Evolutionary conservation across 1,284 basidiomycete species (phyloP), one percentile per base, ranked within the genome.

Genomic region (Tremellales sp.): DNA sequence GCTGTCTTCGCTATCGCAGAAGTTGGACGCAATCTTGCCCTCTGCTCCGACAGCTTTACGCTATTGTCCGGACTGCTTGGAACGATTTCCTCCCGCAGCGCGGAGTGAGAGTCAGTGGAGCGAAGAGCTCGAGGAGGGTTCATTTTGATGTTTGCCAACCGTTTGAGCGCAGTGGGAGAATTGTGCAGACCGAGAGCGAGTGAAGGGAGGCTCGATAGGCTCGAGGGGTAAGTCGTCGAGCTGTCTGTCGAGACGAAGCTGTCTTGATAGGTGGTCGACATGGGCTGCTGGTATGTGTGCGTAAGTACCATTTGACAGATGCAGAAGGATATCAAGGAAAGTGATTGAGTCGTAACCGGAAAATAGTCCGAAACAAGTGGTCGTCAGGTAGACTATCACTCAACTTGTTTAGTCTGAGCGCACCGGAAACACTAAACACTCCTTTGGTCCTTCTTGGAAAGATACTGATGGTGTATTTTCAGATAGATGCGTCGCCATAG

Each of bases 171-270:
- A 8, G 39, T n/a, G 5, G 50, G 53, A 19, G 50, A 49, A 29
- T 52, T 50, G n/a, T 46, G 44, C 18, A 55, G 44, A 22, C 54
- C 54, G 16, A 56, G 46, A 3, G 47, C 29, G 14, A 48, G 50
- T 3, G 47, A 28, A 7, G 44, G 41, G 26, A 50, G 43, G 29
- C 43, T 47, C 9, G 54, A 56, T 16, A 53, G 25, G 25, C 51
- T 56, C 5, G 48, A 51, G 28, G 53, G 45, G 35, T 54, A 53
- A 25, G 48, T 48, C 6, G 26, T 47, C 3, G 41, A 33, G 9
- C 46, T 43, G n/a, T 34, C 37, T 26, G 16, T 48, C 3, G 50
- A 52, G 42, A 44, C 22, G 12, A 48, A 27, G 25, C 47, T 48
- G n/a, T 48, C 43, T 6, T 47, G 41, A 27, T 5, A 29, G 21